Base-by-base conservation (phyloP, 441 rosid genomes). In the Macaranga tanarius region DNA sequence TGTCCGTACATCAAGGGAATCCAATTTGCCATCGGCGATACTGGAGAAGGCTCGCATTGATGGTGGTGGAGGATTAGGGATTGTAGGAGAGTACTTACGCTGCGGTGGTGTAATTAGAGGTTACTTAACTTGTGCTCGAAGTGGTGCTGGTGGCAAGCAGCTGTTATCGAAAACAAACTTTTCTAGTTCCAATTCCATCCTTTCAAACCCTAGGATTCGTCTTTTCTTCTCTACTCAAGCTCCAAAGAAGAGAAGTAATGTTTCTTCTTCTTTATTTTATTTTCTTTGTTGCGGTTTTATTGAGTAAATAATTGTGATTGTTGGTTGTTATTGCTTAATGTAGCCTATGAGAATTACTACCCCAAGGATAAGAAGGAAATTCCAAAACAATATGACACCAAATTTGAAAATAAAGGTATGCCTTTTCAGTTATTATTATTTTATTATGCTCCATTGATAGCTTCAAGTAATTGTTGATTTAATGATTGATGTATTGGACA, bases 291-390 rank as follows among this genome's bases (percentile, higher is more conserved):
- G 38, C 38, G 5, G 38, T 31, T 31, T 1, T 31, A 31, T 31
- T 31, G 5, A 31, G 3, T 31, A 31, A 31, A 31, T 31, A 31
- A 31, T 31, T 31, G 38, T 31, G 38, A 31, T 31, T 31, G 38
- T 31, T 31, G 38, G 38, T 31, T 31, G 38, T 31, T 31, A 31
- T 3, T 31, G 38, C 38, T 31, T 47, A 1, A 34, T 71, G 65
- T 74, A 90, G 95, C 80, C 26, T 84, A 80, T 75, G 85, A 85
- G 78, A 89, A 87, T 64, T 89, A 77, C 74, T 76, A 26, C 45
- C 92, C 95, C 0, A 89, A 85, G 75, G 76, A 75, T 20, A 86
- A 79, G 84, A 83, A 84, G 83, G 86, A 79, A 55, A 77, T 70
- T 54, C 86, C 92, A 0, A 82, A 79, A 75, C 83, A 60, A 56